Base-by-base conservation (phyloP, 306 rosid genomes). In the Trichosanthes truncata region DNA sequence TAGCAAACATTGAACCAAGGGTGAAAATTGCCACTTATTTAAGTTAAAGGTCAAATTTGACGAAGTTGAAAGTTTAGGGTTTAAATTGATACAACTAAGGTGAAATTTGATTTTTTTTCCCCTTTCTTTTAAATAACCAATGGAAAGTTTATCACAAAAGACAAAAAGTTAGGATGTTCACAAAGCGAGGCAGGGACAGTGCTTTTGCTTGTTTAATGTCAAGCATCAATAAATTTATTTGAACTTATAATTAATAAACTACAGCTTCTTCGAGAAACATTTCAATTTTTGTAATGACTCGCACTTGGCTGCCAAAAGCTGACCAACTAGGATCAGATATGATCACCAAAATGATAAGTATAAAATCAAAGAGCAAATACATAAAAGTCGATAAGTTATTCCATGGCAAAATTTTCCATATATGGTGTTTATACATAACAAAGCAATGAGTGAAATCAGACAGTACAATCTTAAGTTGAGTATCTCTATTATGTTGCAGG, bases 381-480 rank as follows among this genome's bases (percentile, higher is more conserved):
- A 33, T 9, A 40, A 68, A 35, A 20, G n/a, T 48, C 1, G 7
- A 51, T 77, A 9, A 77, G 26, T 41, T 23, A 72, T 80, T 82
- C 76, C 49, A 84, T 25, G 59, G 87, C 91, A 87, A 87, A 89
- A 89, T 5, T 40, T 77, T 87, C 80, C 81, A 85, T 41, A 86
- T 67, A 53, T 81, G 56, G 74, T 84, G 92, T 82, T 85, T 87
- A 87, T 91, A 89, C 92, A 87, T 76, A 76, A 80, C 68, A 83
- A 85, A 46, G 81, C 85, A 78, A 91, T 84, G 62, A 84, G 87
- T 81, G 25, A 84, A 87, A 88, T 12, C 0, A 33, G 4, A 66
- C 35, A 35, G 74, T 67, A 67, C 51, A 67, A 23, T 38, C 25
- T 67, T 20, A 68, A n/a, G 33, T 68, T 45, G 3, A 17, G 33